phyloP scores from a whole-genome alignment of 257 asterid species.

The Nicotiana sylvestris region DNA sequence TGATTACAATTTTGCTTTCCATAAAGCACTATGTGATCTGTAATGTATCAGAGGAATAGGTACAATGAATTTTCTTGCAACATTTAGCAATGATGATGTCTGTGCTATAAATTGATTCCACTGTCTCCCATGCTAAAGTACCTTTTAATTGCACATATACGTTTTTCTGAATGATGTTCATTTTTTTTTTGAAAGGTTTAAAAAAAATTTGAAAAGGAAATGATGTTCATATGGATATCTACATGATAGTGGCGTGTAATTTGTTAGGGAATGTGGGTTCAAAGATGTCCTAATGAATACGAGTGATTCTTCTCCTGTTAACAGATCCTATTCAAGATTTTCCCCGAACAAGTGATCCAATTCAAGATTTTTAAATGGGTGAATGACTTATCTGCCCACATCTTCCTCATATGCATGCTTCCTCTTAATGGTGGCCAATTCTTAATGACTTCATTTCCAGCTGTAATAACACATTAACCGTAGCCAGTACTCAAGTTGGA shows the following conservation, averaged over 20 bases:
- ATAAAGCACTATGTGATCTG: background rate
- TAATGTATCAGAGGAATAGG: background rate
- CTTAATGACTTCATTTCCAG: background rate
- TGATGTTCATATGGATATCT: background rate
- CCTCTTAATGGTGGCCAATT: background rate
- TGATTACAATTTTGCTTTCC: background rate
- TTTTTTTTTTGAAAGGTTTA: background rate
- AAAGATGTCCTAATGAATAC: background rate
- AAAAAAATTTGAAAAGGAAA: background rate
- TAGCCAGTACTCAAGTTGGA: background rate
- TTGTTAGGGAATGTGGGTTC: background rate
- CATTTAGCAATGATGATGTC: background rate
- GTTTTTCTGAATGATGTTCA: background rate
- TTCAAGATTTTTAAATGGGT: background rate
- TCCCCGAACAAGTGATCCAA: background rate
- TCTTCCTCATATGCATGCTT: background rate
- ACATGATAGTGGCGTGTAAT: background rate
- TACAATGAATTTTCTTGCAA: background rate
- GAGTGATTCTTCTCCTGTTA: background rate
- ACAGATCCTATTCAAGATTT: background rate
- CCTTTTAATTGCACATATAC: background rate
- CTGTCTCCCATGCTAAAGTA: background rate
- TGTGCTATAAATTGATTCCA: too few relatives aligned
- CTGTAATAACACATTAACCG: background rate
- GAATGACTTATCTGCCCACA: background rate